Evolutionary conservation across 495 filamentous ascomycete species (phyloP).

Genomic region (Hypoxylon lienhwacheense): DNA sequence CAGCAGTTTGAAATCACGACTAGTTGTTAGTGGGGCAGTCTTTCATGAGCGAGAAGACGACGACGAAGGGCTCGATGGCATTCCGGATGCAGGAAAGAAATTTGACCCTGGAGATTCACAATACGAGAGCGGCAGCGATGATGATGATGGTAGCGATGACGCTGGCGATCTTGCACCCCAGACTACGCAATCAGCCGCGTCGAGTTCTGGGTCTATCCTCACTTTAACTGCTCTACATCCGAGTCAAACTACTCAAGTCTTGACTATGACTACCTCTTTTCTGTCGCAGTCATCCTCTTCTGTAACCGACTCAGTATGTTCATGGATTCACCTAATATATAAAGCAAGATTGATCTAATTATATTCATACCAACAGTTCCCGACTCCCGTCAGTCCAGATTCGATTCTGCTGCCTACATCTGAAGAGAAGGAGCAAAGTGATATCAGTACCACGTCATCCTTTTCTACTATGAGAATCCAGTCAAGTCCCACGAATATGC

Average conservation of each 20-base stretch:
- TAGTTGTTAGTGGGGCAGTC: conserved; percentile 2
- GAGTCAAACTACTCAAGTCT: conserved; percentile 7
- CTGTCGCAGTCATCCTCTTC: background rate
- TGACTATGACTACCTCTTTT: background rate
- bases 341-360: conserved; percentile 8
- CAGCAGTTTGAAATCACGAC: conserved; percentile 1
- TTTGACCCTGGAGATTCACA: conserved; percentile 8
- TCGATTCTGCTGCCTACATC: background rate
- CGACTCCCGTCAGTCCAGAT: background rate
- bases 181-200: conserved; percentile 9
- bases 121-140: conserved; percentile 21
- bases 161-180: conserved; percentile 8
- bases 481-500: background rate
- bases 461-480: background rate
- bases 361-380: background rate
- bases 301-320: conserved; percentile 4
- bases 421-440: conserved; percentile 6
- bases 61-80: conserved; percentile 4
- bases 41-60: too few relatives aligned
- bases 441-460: background rate
- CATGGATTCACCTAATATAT: background rate
- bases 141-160: background rate
- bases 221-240: conserved; percentile 20
- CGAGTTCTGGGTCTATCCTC: conserved; percentile 15
- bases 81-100: background rate